A percentile compares a stretch with the other conserved stretches of the same genome.
Evolutionary conservation across 2,329 filamentous ascomycete species (phyloP).

Genomic region (Neopestalotiopsis sp.): DNA sequence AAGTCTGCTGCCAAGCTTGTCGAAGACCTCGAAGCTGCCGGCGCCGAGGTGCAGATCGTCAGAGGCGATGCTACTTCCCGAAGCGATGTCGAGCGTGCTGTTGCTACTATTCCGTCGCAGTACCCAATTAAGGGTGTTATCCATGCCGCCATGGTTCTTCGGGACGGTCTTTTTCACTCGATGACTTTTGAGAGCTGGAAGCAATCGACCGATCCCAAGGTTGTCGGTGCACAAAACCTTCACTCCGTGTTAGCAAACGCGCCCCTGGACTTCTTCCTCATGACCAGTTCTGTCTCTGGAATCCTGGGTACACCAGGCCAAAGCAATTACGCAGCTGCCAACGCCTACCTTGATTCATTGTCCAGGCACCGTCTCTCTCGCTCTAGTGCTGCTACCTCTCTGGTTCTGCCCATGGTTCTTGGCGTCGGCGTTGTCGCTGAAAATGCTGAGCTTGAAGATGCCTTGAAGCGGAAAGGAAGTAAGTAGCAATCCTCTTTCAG

Average conservation of each 20-base stretch:
- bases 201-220: too few relatives aligned
- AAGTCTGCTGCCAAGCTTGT: constrained; percentile 28
- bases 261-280: too few relatives aligned
- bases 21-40: constrained; percentile 18
- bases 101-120: constrained; percentile 14
- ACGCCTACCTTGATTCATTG: too few relatives aligned
- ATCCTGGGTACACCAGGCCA: too few relatives aligned
- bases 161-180: background rate
- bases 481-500: too few relatives aligned
- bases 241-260: too few relatives aligned
- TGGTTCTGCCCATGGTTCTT: constrained; percentile 28
- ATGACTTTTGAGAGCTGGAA: too few relatives aligned
- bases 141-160: constrained; percentile 32
- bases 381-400: constrained; percentile 6
- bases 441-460: constrained; percentile 26
- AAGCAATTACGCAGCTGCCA: too few relatives aligned
- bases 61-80: constrained; percentile 21
- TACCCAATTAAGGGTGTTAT: constrained; percentile 29
- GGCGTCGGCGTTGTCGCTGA: constrained; percentile 30
- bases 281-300: too few relatives aligned
- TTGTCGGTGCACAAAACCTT: too few relatives aligned
- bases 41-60: constrained; percentile 19
- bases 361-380: too few relatives aligned
- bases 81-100: constrained; percentile 19
- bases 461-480: constrained; percentile 29